phyloP scores from a whole-genome alignment of 306 rosid species.

The Corylus heterophylla region DNA sequence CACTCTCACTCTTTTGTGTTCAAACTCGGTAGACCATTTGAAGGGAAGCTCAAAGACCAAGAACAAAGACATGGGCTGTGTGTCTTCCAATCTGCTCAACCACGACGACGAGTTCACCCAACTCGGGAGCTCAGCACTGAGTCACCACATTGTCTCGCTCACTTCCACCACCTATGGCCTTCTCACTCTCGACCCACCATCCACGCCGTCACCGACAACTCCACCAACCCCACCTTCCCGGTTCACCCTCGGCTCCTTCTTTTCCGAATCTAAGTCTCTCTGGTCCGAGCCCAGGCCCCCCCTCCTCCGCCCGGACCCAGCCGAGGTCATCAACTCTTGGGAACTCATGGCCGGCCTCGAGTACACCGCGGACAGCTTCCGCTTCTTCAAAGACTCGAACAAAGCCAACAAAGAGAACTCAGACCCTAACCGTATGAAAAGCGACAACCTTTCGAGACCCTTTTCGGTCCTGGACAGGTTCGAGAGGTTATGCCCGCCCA shows the following conservation, averaged over 20 bases:
- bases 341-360: slow-evolving; percentile 96
- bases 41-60: not conserved
- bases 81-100: slow-evolving; percentile 70
- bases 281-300: slow-evolving; percentile 47
- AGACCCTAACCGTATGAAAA: slow-evolving; percentile 37
- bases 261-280: slow-evolving; percentile 37
- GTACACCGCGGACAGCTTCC: slow-evolving; percentile 61
- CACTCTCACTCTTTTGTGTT: not conserved
- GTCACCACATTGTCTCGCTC: slow-evolving; percentile 93
- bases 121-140: slow-evolving; percentile 62
- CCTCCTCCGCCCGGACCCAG: slow-evolving; percentile 34
- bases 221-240: slow-evolving; percentile 50
- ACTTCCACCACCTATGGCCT: slow-evolving; percentile 95
- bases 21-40: not conserved
- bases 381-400: slow-evolving; percentile 51
- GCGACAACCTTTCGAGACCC: slow-evolving; percentile 9
- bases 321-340: slow-evolving; percentile 89
- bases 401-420: slow-evolving; percentile 56
- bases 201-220: slow-evolving; percentile 12
- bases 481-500: slow-evolving; percentile 61
- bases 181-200: slow-evolving; percentile 74
- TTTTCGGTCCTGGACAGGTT: slow-evolving; percentile 35
- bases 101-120: slow-evolving; percentile 74
- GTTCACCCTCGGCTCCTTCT: slow-evolving; percentile 45
- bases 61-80: slow-evolving; percentile 64